Evolutionary conservation across 1,284 basidiomycete genomes (phyloP), one percentile per base, ranked within the genome.

Genomic region (Clitocybe nebularis): DNA sequence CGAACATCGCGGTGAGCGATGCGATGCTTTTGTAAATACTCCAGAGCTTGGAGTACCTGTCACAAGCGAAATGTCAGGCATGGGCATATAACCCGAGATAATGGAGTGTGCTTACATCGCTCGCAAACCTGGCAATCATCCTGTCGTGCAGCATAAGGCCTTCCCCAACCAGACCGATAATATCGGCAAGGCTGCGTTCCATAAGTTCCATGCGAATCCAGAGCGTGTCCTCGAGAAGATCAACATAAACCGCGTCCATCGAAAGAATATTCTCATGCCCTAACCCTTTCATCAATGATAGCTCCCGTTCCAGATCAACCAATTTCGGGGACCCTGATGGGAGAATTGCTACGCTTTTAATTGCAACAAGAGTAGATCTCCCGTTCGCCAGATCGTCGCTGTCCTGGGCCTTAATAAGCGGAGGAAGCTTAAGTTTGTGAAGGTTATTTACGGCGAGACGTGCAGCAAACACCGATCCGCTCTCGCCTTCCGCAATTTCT

Each of bases 181-280:
- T 72, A 59, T 90, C 88, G 50, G 87, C 86, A 47, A 90, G 63
- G 56, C 85, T 89, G 47, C 85, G 70, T 56, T 89, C 85, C 87
- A 89, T 89, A 20, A 89, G 72, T 57, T 89, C 86, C 88, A 90
- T 90, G 46, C 81, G 68, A 39, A 90, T 80, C 87, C 88, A 90
- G 32, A 90, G 61, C 45, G 78, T 73, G 52, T 83, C 80, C 41
- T 81, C 81, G 22, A 67, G 66, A 7, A 80, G 57, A 53, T 82
- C 78, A 16, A 86, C 79, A 59, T 86, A 88, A 19, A 86, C 58
- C 28, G 71, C 75, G 51, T 88, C 83, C 67, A 86, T 74, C 3
- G 68, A 62, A 10, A 89, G 63, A 5, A 89, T 56, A 58, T 87
- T 75, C 47, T 72, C 68, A 52, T 87, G 78, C 38, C 68, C 59